Evolutionary conservation across 257 asterid genomes (phyloP), one percentile per base, ranked within the genome.

Genomic region (Solanum ossicruentum): DNA sequence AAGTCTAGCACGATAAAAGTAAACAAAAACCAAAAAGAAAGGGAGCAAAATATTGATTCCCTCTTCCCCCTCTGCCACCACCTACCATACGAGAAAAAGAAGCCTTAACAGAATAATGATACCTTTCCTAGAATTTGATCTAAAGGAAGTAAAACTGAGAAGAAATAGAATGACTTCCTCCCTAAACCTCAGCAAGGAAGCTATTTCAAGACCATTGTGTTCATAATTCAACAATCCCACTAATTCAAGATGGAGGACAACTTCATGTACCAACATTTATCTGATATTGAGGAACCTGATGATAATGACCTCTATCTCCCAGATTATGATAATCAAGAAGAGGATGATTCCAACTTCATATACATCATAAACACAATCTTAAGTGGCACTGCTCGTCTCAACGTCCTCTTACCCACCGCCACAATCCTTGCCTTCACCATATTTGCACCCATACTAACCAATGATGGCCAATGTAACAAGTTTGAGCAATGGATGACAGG

Each of bases 371-470:
- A 91, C 81, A 86, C 93, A 67, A 86, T 91, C 87, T 60, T 91
- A 86, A 91, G 91, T 12, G 92, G 93, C 41, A 88, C 92, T 0
- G 93, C 97, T 23, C 89, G 93, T 52, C 93, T 93, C 90, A 93
- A 91, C 54, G 88, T 90, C 28, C 91, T 92, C 70, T 85, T 91
- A 43, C 95, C 94, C 20, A 91, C 93, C 8, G 92, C 91, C 83
- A 89, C 93, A 87, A 92, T 90, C 80, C 94, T 93, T 7, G 87
- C 90, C n/a, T 91, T 92, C 89, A 84, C 97, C 88, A 89, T 88
- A 65, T 92, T 91, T 43, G 91, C 92, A 26, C 93, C 93, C 0
- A 66, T 91, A 18, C 82, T 93, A 23, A 91, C 93, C 16, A 90
- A 87, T 10, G 89, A 89, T 4, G 95, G 97, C 54, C 86, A 89